Evolutionary conservation across 2,329 filamentous ascomycete genomes (phyloP), one percentile per base, ranked within the genome.

Genomic region (Trichothecium sympodiale): DNA sequence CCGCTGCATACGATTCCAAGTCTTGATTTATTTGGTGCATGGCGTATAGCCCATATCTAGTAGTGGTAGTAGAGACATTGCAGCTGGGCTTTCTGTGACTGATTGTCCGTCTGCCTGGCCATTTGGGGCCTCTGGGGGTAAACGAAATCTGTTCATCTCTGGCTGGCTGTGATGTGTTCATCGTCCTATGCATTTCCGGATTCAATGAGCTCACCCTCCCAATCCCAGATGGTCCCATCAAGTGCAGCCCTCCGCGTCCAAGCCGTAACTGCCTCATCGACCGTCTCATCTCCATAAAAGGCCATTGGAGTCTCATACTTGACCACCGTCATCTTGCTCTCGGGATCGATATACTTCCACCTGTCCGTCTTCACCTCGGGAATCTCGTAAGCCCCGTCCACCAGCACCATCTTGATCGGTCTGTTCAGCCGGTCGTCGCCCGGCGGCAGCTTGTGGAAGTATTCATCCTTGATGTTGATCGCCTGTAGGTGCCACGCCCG

Each of bases 161-260:
- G n/a, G n/a, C n/a, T n/a, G n/a, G n/a, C n/a, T n/a, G n/a, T n/a
- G n/a, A n/a, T n/a, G n/a, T n/a, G n/a, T n/a, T 31, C 29, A 20
- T 29, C 34, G 33, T 33, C 38, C 23, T n/a, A n/a, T n/a, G n/a
- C n/a, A n/a, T n/a, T 25, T 25, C 20, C 10, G 20, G 20, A 6
- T 10, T 35, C 40, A 13, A 47, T 40, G 13, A 42, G 37, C n/a
- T 40, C 35, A 2, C 51, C 50, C 35, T 49, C 33, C 53, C 55
- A 60, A 20, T 48, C 40, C 59, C 58, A 64, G 10, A 64, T 39
- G 29, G 48, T 57, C n/a, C 62, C 64, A 28, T 54, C 49, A 39
- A 67, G 41, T 4, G 61, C 59, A 16, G 53, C 55, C 9, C 52
- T 50, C 41, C 50, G 60, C n/a, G 64, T 54, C 55, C 59, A 65